Evolutionary conservation across 306 rosid genomes (phyloP).

Genomic region (Vachellia collinsii): DNA sequence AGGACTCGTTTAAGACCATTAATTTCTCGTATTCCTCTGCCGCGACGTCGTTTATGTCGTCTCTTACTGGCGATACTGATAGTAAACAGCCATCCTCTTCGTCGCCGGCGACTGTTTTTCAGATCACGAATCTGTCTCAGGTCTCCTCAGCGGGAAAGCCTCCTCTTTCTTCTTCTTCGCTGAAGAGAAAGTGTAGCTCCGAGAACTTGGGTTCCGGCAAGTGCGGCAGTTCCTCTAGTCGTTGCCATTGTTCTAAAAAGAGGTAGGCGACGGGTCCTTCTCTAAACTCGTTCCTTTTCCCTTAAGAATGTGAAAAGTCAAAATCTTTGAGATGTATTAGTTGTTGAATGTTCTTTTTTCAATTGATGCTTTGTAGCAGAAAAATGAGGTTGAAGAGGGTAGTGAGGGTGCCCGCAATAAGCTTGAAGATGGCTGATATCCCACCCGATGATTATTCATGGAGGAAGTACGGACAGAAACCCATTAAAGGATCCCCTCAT

Average conservation of each 20-base stretch:
- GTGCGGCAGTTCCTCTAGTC: slow-evolving; percentile 68
- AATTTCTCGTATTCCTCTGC: slow-evolving; percentile 64
- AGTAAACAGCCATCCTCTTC: slow-evolving; percentile 57
- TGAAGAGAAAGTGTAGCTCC: slow-evolving; percentile 84
- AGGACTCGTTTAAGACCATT: slow-evolving; percentile 63
- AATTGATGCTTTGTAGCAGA: slow-evolving; percentile 36
- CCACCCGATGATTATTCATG: slow-evolving; percentile 95
- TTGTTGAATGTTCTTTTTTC: background rate
- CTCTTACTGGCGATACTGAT: slow-evolving; percentile 72
- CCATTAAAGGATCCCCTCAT: slow-evolving; percentile 89
- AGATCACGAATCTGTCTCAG: slow-evolving; percentile 66
- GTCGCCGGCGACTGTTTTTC: slow-evolving; percentile 61
- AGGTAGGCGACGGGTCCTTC: slow-evolving; percentile 46
- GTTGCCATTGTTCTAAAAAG: slow-evolving; percentile 86
- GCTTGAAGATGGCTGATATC: slow-evolving; percentile 84
- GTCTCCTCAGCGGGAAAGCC: slow-evolving; percentile 71
- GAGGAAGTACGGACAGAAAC: slow-evolving; percentile 92
- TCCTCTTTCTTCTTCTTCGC: slow-evolving; percentile 64
- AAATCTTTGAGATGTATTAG: background rate
- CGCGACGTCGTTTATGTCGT: slow-evolving; percentile 61
- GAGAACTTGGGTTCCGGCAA: slow-evolving; percentile 69
- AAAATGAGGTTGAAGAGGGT: slow-evolving; percentile 74
- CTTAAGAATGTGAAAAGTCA: background rate
- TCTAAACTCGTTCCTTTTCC: background rate
- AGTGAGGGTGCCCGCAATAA: slow-evolving; percentile 81